Conservation (phyloP, 2,329 filamentous ascomycete genomes). For the Talaromyces funiculosus region DNA sequence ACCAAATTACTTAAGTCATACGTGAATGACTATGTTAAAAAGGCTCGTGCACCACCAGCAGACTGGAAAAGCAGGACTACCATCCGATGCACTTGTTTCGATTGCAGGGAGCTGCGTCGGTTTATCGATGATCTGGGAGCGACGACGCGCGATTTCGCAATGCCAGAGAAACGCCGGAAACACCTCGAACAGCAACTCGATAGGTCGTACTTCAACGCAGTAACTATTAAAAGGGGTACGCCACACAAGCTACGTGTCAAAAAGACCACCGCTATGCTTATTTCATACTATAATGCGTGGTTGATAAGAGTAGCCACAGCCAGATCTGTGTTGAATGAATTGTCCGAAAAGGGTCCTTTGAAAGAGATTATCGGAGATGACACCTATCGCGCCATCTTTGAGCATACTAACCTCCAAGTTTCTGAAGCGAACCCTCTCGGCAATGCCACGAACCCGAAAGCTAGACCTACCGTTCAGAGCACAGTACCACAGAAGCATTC, state of each 20-base stretch:
- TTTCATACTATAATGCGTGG: not conserved
- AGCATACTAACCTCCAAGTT: not conserved
- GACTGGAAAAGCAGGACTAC: not conserved
- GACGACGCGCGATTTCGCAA: not conserved
- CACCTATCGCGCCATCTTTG: not conserved
- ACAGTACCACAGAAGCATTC: conserved; percentile 1
- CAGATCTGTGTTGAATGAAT: not conserved
- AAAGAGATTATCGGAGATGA: not conserved
- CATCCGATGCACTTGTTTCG: not conserved
- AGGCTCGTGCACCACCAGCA: not conserved
- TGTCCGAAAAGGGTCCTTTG: not conserved
- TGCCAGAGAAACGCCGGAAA: not conserved
- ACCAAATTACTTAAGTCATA: not conserved
- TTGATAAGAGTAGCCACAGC: not conserved
- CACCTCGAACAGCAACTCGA: conserved; percentile 1
- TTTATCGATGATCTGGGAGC: not conserved
- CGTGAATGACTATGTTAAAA: not conserved
- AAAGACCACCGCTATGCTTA: not conserved
- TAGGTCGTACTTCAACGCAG: not conserved
- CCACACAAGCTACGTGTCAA: not conserved
- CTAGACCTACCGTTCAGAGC: not conserved
- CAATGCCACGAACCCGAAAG: not conserved
- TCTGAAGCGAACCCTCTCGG: not conserved
- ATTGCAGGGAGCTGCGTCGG: not conserved
- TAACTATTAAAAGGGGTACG: not conserved